Evolutionary conservation across 2,329 filamentous ascomycete genomes (phyloP).

Genomic region (Pseudopyricularia cyperi): DNA sequence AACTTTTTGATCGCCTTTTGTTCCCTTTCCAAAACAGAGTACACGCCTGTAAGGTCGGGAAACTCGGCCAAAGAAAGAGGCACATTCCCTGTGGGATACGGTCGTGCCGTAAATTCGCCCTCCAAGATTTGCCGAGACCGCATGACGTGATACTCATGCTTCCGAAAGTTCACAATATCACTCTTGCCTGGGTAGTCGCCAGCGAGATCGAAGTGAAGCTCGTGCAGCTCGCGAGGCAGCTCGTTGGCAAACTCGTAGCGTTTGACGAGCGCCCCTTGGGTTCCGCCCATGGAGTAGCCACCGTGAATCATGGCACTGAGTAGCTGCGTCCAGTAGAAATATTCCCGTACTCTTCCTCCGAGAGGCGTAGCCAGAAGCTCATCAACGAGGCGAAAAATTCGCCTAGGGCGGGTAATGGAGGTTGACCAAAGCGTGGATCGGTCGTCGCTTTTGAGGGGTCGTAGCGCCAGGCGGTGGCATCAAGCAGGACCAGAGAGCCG

Average conservation of each 20-base stretch:
- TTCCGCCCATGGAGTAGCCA: background rate
- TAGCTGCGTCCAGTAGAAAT: background rate
- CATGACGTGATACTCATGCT: background rate
- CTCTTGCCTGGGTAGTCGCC: background rate
- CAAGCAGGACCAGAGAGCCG: background rate
- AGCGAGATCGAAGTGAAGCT: background rate
- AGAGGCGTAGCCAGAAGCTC: background rate
- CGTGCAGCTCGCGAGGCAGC: background rate
- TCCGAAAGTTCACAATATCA: background rate
- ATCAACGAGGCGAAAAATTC: background rate
- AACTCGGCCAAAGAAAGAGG: background rate
- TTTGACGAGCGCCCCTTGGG: background rate
- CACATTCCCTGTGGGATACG: background rate
- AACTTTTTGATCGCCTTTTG: background rate
- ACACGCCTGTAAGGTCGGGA: background rate
- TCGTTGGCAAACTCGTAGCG: background rate
- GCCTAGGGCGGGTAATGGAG: background rate
- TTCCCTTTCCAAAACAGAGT: background rate
- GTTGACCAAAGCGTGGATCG: background rate
- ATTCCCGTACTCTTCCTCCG: background rate
- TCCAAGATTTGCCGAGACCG: background rate
- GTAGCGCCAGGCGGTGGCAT: background rate
- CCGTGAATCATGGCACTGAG: background rate
- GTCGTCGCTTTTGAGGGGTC: background rate
- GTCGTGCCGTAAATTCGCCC: background rate